Percentiles rank a stretch among this genome's conserved stretches.
Evolutionary conservation across 2,329 filamentous ascomycete species (phyloP).

Genomic region (Fusarium secorum): DNA sequence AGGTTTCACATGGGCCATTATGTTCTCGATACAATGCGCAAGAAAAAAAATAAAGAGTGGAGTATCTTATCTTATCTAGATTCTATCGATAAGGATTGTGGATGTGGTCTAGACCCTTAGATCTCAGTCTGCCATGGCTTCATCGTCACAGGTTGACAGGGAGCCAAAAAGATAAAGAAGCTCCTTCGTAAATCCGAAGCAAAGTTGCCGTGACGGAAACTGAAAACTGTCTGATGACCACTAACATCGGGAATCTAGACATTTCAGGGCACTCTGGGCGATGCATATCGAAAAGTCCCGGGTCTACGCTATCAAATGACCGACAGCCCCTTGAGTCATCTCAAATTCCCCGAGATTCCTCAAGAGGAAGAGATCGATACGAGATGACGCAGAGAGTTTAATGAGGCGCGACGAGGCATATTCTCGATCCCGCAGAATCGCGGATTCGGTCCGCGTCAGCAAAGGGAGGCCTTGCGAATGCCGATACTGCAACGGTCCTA

Average conservation of each 20-base stretch:
- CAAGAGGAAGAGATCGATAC: slow-evolving; percentile 17
- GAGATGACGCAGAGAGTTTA: slow-evolving; percentile 16
- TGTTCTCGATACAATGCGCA: slow-evolving; percentile 17
- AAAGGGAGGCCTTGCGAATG: slow-evolving; percentile 15
- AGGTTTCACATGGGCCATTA: slow-evolving; percentile 35
- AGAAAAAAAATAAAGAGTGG: slow-evolving; percentile 32
- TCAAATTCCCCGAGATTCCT: slow-evolving; percentile 18
- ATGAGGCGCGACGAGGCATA: slow-evolving; percentile 18
- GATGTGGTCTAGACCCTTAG: slow-evolving; percentile 1
- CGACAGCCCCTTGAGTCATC: slow-evolving; percentile 3
- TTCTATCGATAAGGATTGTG: slow-evolving; percentile 37
- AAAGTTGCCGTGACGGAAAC: not conserved
- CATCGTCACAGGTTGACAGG: not conserved
- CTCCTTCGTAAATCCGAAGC: slow-evolving; percentile 17
- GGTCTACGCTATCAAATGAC: slow-evolving; percentile 24
- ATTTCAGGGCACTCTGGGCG: not conserved
- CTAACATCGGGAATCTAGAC: not conserved
- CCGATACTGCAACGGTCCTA: slow-evolving; percentile 3
- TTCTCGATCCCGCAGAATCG: slow-evolving; percentile 25
- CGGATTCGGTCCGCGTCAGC: slow-evolving; percentile 27
- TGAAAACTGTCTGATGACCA: slow-evolving; percentile 1
- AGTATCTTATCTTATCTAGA: slow-evolving; percentile 7
- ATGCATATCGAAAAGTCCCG: slow-evolving; percentile 2
- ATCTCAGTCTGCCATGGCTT: not conserved
- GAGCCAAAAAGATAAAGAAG: not conserved